phyloP scores from a whole-genome alignment of 208 protist genomes.

The Leishmania guyanensis region DNA sequence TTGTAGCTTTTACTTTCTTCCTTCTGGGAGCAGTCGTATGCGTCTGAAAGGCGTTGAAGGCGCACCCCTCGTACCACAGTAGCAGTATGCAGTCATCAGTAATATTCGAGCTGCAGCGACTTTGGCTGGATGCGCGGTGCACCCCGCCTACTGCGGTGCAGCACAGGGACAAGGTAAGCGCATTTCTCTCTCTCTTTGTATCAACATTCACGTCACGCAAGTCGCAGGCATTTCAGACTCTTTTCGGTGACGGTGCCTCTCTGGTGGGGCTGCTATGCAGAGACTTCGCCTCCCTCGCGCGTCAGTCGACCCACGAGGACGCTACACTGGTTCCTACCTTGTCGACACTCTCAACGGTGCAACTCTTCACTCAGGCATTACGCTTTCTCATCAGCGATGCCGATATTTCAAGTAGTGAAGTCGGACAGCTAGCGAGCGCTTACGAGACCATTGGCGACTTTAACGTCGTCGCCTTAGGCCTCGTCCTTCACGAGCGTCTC shows the following conservation, averaged over 20 bases:
- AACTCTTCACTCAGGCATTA: conserved; percentile 26
- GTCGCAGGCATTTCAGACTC: conserved; percentile 31
- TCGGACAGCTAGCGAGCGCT: conserved; percentile 24
- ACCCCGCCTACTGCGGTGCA: conserved; percentile 26
- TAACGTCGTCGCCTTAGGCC: conserved; percentile 31
- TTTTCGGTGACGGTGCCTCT: conserved; percentile 46
- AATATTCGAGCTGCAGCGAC: conserved; percentile 33
- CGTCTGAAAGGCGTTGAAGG: background rate
- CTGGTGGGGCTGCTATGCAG: conserved; percentile 35
- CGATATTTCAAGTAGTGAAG: conserved; percentile 14
- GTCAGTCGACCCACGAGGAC: conserved; percentile 1
- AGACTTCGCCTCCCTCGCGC: conserved; percentile 22
- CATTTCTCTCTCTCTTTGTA: conserved; percentile 45
- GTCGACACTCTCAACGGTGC: conserved; percentile 19
- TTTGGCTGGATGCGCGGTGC: conserved; percentile 61
- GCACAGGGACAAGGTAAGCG: conserved; percentile 37
- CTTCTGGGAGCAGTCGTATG: background rate
- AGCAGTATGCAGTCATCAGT: conserved; percentile 5
- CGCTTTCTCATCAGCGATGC: conserved; percentile 21
- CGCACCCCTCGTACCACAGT: background rate
- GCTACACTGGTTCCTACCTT: background rate
- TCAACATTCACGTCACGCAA: conserved; percentile 32
- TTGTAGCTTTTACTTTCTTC: conserved; percentile 1
- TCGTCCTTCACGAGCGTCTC: conserved; percentile 33
- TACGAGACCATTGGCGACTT: conserved; percentile 34